Percentiles rank a stretch among this genome's conserved stretches.
phyloP scores from a whole-genome alignment of 2,329 filamentous ascomycete species.

The Corinectria fuckeliana region DNA sequence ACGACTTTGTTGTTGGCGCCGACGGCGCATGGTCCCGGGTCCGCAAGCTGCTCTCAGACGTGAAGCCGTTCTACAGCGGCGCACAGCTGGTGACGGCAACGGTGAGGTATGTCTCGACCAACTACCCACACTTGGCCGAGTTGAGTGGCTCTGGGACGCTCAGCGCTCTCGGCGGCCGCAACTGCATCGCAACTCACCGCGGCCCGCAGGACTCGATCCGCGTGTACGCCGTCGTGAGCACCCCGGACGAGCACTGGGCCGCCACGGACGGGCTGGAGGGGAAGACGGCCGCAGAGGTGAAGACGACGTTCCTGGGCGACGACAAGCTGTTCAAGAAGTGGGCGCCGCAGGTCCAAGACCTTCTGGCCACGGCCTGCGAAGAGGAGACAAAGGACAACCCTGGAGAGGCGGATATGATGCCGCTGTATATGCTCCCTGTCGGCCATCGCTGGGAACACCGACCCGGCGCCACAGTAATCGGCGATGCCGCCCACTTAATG shows the following conservation, averaged over 20 bases:
- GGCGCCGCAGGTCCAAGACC: slow-evolving; percentile 34
- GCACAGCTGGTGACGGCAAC: slow-evolving; percentile 46
- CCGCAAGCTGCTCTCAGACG: slow-evolving; percentile 44
- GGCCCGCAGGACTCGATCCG: slow-evolving; percentile 39
- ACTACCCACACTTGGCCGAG: slow-evolving; percentile 46
- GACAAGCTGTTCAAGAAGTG: slow-evolving; percentile 35
- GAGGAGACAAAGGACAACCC: slow-evolving; percentile 29
- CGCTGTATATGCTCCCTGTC: slow-evolving; percentile 50
- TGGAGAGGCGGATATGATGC: slow-evolving; percentile 20
- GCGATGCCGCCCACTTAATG: slow-evolving; percentile 63
- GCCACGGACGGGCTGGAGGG: not conserved
- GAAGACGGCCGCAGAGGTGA: not conserved
- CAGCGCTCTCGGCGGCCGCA: slow-evolving; percentile 44
- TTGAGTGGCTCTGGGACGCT: slow-evolving; percentile 49
- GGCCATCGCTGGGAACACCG: slow-evolving; percentile 49
- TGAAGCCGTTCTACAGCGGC: slow-evolving; percentile 47
- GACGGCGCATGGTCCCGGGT: slow-evolving; percentile 40
- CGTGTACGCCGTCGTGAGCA: slow-evolving; percentile 39
- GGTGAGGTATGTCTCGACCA: slow-evolving; percentile 41
- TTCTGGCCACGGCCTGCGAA: slow-evolving; percentile 38
- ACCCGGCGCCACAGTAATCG: slow-evolving; percentile 56
- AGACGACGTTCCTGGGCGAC: slow-evolving; percentile 28
- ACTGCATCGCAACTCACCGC: slow-evolving; percentile 46
- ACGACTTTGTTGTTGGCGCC: slow-evolving; percentile 23
- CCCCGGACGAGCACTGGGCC: slow-evolving; percentile 33